A percentile compares a stretch with the other conserved stretches of the same genome.
Conservation (phyloP, 257 asterid genomes). For the Ajuga chamaepitys region DNA sequence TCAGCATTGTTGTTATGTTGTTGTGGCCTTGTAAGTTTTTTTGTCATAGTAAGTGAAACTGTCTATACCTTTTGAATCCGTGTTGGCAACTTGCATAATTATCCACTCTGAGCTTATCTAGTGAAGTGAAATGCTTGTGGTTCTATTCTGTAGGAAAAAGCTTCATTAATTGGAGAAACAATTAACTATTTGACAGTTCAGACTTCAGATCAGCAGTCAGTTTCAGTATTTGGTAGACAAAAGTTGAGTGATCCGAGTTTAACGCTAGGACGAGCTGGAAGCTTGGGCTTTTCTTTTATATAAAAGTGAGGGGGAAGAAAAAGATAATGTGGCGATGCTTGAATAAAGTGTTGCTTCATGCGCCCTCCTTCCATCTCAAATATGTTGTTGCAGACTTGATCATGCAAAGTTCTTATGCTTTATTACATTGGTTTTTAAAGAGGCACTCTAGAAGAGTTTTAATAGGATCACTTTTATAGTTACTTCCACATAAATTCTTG, state of each 20-base stretch:
- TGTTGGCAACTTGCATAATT: neutral
- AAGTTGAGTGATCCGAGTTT: neutral
- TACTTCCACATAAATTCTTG: neutral
- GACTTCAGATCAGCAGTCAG: neutral
- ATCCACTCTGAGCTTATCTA: neutral
- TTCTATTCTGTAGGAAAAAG: neutral
- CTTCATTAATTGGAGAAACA: neutral
- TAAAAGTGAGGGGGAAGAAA: neutral
- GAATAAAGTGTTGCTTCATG: neutral
- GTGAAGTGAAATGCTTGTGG: neutral
- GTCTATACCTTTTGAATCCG: neutral
- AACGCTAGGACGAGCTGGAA: neutral
- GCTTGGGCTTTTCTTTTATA: neutral
- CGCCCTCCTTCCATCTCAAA: neutral
- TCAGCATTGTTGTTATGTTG: neutral
- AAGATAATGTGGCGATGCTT: neutral
- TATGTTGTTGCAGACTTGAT: too few relatives aligned
- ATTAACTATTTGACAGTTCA: neutral
- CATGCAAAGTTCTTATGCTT: too few relatives aligned
- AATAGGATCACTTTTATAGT: neutral
- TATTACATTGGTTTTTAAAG: neutral
- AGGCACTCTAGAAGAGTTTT: neutral
- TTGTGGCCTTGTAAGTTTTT: neutral
- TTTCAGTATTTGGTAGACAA: neutral
- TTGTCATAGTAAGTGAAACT: neutral